These are phyloP conservation scores for Lactarius sp. DNA, from an alignment of 768 basidiomycete species.

Conservation along the genomic window DNA sequence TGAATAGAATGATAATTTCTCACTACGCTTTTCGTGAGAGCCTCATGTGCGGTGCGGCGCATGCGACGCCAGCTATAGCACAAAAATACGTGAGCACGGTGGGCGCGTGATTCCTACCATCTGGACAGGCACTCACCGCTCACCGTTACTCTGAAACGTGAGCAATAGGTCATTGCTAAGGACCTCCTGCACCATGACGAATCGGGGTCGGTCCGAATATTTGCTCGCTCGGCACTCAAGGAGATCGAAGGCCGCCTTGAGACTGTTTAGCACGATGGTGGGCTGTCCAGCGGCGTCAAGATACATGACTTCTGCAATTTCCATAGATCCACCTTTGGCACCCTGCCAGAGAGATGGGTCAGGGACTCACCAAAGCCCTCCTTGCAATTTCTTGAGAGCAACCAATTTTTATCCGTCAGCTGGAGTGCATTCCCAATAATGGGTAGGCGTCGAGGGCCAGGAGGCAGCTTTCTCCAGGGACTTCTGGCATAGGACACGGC, in stretches of 20 bases:
- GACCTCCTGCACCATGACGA: constrained; percentile 13
- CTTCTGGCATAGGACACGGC: not conserved
- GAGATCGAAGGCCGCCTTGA: constrained; percentile 28
- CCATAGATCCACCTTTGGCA: not conserved
- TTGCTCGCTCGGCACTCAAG: constrained; percentile 29
- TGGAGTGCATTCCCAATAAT: constrained; percentile 5
- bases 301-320: constrained; percentile 21
- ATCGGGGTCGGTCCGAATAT: constrained; percentile 29
- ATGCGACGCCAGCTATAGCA: constrained; percentile 33
- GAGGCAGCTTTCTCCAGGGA: constrained; percentile 10
- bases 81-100: not conserved
- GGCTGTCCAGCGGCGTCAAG: constrained; percentile 17
- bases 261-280: constrained; percentile 29
- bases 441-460: not conserved
- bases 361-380: constrained; percentile 2
- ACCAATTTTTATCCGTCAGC: not conserved
- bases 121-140: not conserved
- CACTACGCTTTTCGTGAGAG: constrained; percentile 28
- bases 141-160: not conserved
- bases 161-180: constrained; percentile 12
- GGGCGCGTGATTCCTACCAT: not conserved
- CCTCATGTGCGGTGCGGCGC: constrained; percentile 33
- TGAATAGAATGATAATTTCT: constrained; percentile 29
- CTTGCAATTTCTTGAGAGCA: constrained; percentile 2
- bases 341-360: not conserved